Conservation (phyloP, 768 basidiomycete genomes). For the Tulasnella sp. region DNA sequence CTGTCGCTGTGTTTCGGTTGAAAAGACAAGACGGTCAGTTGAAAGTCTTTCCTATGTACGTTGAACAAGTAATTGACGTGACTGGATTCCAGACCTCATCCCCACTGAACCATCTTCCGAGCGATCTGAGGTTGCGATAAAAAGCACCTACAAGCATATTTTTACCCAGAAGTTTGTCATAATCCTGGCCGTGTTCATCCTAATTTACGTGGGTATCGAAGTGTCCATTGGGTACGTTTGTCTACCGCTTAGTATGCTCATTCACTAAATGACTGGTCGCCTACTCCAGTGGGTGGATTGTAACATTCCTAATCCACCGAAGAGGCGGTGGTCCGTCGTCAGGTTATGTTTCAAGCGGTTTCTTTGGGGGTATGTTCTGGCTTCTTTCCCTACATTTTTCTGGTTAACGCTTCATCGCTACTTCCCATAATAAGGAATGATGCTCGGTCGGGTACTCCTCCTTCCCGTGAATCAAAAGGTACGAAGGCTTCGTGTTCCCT, state of each 20-base stretch:
- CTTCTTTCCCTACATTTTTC: not conserved
- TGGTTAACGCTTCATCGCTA: not conserved
- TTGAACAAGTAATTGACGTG: not conserved
- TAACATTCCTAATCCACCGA: constrained; percentile 54
- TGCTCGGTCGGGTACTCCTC: constrained; percentile 32
- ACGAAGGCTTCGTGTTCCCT: constrained; percentile 10
- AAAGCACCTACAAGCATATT: constrained; percentile 48
- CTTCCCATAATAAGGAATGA: constrained; percentile 16
- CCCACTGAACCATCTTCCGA: not conserved
- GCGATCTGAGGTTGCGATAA: not conserved
- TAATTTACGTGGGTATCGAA: constrained; percentile 39
- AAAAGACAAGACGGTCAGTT: constrained; percentile 34
- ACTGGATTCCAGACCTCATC: not conserved
- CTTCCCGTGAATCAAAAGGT: constrained; percentile 30
- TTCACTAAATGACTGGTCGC: not conserved
- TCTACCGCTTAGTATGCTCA: not conserved
- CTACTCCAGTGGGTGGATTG: constrained; percentile 53
- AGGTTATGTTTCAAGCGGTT: constrained; percentile 58
- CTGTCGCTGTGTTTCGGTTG: constrained; percentile 43
- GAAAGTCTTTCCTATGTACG: not conserved
- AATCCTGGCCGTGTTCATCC: constrained; percentile 40
- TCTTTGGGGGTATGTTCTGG: constrained; percentile 46
- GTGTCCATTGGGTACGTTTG: constrained; percentile 35
- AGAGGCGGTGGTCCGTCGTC: constrained; percentile 53
- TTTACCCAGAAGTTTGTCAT: constrained; percentile 59